These are phyloP conservation scores for Aspergillus melleus DNA, from an alignment of 2,329 filamentous ascomycete species.

Conservation along the genomic window DNA sequence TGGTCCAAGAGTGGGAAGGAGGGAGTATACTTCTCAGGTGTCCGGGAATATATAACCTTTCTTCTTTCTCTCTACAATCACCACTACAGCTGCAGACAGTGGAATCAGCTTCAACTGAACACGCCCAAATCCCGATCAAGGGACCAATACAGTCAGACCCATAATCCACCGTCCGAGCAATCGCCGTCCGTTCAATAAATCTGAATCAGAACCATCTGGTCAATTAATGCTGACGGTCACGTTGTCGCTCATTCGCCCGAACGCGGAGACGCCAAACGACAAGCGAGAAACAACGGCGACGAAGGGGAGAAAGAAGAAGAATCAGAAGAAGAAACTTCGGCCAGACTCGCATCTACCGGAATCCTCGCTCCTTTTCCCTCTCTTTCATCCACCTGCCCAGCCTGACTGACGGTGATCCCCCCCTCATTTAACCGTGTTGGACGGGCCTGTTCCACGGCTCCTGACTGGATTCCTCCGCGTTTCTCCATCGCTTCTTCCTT, in stretches of 20 bases:
- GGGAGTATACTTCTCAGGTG: no score
- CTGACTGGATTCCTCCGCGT: conserved; percentile 2
- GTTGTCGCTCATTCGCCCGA: conserved; percentile 8
- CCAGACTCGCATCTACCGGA: background rate
- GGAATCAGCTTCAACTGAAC: no score
- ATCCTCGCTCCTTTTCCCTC: background rate
- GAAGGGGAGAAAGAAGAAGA: no score
- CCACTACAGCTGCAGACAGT: no score
- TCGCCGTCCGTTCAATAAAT: background rate
- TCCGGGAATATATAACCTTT: no score
- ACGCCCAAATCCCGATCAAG: no score
- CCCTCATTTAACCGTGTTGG: background rate
- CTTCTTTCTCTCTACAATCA: no score
- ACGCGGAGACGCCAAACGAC: background rate
- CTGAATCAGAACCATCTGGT: no score
- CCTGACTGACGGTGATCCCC: background rate
- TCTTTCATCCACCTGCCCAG: background rate
- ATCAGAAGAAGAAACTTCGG: background rate
- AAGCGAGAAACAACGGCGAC: background rate
- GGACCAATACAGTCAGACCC: no score
- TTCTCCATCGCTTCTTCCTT: conserved; percentile 1
- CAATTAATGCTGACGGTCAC: conserved; percentile 11
- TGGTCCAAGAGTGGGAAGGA: no score
- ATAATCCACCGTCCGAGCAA: background rate
- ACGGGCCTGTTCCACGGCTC: background rate